phyloP scores from a whole-genome alignment of 2,329 filamentous ascomycete species.

The Penicillium sp. region DNA sequence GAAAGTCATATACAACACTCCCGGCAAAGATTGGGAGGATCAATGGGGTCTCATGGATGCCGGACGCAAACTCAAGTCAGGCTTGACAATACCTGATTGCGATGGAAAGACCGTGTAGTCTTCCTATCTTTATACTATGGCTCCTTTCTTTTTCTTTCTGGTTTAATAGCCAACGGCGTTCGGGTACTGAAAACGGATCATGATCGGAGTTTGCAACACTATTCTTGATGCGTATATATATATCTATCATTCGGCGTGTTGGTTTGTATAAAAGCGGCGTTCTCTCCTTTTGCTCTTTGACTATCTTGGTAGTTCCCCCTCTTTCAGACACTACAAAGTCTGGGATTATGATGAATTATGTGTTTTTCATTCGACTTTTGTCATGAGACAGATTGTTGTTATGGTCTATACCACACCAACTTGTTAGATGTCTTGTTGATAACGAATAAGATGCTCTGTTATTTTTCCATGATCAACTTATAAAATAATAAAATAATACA shows the following conservation, averaged over 20 bases:
- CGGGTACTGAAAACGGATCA: not conserved
- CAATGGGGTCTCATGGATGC: constrained; percentile 92
- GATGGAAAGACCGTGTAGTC: constrained; percentile 61
- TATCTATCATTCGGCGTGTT: not conserved
- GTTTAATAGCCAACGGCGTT: not conserved
- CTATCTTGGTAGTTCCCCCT: not conserved
- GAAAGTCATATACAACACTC: constrained; percentile 72
- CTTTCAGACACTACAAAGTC: not conserved
- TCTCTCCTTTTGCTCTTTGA: not conserved
- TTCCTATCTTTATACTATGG: not conserved
- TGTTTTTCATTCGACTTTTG: not conserved
- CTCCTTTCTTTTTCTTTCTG: constrained; percentile 3
- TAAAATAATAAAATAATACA: no score
- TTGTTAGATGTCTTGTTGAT: not conserved
- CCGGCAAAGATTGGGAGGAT: constrained; percentile 77
- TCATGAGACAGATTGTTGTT: not conserved
- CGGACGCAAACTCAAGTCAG: constrained; percentile 75
- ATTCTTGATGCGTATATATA: not conserved
- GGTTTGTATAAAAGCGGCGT: not conserved
- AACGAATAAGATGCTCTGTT: not conserved
- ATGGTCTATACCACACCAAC: not conserved
- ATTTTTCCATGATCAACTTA: no score
- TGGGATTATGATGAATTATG: not conserved
- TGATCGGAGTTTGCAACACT: not conserved
- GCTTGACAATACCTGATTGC: constrained; percentile 83